A percentile compares a stretch with the other conserved stretches of the same genome.
These are phyloP conservation scores for Pseudognaphalium luteoalbum DNA, from an alignment of 129 eudicot species.

Conservation along the genomic window DNA sequence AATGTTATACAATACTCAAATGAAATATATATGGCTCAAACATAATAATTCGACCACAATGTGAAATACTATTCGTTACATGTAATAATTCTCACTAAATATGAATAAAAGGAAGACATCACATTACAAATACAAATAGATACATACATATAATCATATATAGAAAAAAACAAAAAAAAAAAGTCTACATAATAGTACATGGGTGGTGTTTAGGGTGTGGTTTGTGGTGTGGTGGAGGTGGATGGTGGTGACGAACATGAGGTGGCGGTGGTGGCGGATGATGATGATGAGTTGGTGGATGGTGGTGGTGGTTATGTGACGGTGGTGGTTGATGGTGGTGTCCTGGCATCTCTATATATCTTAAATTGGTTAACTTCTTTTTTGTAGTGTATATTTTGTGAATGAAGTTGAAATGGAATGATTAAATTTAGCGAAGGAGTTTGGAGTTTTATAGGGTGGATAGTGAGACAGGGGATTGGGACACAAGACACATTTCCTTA, in stretches of 20 bases:
- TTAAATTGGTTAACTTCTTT: no score
- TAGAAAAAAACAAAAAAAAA: no score
- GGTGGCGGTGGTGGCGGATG: background rate
- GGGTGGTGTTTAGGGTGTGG: background rate
- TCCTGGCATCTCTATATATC: background rate
- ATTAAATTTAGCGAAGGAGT: background rate
- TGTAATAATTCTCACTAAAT: no score
- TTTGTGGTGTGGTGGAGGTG: background rate
- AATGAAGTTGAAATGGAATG: background rate
- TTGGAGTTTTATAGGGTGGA: background rate
- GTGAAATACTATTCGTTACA: background rate
- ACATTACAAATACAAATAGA: background rate
- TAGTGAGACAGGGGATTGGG: background rate
- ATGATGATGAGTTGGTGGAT: background rate
- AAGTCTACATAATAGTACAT: conserved; percentile 1
- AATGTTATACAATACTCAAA: background rate
- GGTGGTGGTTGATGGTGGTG: background rate
- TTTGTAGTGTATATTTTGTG: background rate
- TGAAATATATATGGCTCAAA: background rate
- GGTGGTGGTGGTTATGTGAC: background rate
- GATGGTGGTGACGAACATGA: background rate
- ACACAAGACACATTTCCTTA: background rate
- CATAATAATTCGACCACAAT: background rate
- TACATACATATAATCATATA: no score
- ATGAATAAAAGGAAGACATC: background rate